Evolutionary conservation across 2,329 filamentous ascomycete species (phyloP).

Genomic region (Calonectria pauciramosa): DNA sequence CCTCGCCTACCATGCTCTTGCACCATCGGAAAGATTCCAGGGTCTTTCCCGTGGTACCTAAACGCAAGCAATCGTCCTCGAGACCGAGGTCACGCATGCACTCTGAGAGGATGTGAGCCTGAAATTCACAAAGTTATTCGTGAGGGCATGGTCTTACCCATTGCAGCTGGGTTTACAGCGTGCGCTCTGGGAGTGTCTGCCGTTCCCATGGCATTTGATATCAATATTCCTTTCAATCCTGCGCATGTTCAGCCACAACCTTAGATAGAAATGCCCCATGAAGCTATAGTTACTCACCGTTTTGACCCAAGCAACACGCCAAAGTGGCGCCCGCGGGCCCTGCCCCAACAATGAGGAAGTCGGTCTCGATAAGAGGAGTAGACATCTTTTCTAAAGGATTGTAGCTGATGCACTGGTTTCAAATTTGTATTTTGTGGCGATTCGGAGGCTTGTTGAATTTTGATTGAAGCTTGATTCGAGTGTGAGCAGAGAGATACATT

Average conservation of each 20-base stretch:
- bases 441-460: too few species aligned
- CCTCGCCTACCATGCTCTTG: not conserved
- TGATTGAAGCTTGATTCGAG: too few species aligned
- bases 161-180: not conserved
- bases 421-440: too few species aligned
- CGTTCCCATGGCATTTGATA: not conserved
- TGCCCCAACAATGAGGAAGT: not conserved
- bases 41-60: not conserved
- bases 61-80: not conserved
- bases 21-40: not conserved
- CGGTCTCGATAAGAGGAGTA: not conserved
- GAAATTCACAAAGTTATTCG: not conserved
- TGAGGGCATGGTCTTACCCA: not conserved
- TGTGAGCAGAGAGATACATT: too few species aligned
- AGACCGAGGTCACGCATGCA: not conserved
- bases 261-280: not conserved
- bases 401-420: too few species aligned
- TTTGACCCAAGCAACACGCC: not conserved
- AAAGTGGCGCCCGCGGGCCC: not conserved
- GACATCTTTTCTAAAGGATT: not conserved
- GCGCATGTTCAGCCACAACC: not conserved
- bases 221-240: not conserved
- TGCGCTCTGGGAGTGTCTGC: not conserved
- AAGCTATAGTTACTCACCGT: not conserved
- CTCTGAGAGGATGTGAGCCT: not conserved